Conservation (phyloP, 208 protist species). For the Leishmania major region DNA sequence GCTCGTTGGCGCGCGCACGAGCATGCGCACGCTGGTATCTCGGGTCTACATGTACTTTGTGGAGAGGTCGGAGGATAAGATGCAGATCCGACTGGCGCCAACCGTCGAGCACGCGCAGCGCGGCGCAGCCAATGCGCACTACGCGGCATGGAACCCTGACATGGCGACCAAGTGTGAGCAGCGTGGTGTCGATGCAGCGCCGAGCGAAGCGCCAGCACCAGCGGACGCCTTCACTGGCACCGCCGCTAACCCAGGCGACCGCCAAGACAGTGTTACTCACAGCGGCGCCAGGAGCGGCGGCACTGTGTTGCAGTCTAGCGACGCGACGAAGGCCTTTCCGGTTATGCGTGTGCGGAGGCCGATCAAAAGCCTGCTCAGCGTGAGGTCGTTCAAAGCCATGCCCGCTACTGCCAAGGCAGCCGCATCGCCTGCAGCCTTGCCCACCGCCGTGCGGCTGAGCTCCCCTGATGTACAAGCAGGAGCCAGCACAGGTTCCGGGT, state of each 20-base stretch:
- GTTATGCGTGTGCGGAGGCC: conserved; percentile 26
- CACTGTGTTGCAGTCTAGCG: conserved; percentile 18
- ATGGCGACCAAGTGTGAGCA: not conserved
- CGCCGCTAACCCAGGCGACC: not conserved
- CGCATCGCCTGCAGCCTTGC: not conserved
- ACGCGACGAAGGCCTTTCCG: conserved; percentile 23
- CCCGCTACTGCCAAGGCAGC: not conserved
- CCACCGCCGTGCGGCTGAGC: not conserved
- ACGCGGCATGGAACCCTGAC: conserved; percentile 26
- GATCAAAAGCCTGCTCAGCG: conserved; percentile 19
- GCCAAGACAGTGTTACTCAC: not conserved
- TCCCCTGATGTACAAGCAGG: not conserved
- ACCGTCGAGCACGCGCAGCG: conserved; percentile 43
- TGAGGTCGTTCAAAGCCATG: not conserved
- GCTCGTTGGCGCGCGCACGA: conserved; percentile 51
- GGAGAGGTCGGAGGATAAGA: conserved; percentile 43
- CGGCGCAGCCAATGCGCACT: conserved; percentile 58
- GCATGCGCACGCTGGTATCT: conserved; percentile 49
- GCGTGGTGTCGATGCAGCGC: not conserved
- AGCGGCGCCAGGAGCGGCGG: not conserved
- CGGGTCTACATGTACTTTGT: conserved; percentile 80
- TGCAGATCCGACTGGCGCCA: conserved; percentile 48
- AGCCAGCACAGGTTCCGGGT: too few relatives aligned
- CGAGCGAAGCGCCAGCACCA: not conserved
- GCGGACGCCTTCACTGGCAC: not conserved